phyloP scores from a whole-genome alignment of 257 asterid species.

The Nicotiana undulata region DNA sequence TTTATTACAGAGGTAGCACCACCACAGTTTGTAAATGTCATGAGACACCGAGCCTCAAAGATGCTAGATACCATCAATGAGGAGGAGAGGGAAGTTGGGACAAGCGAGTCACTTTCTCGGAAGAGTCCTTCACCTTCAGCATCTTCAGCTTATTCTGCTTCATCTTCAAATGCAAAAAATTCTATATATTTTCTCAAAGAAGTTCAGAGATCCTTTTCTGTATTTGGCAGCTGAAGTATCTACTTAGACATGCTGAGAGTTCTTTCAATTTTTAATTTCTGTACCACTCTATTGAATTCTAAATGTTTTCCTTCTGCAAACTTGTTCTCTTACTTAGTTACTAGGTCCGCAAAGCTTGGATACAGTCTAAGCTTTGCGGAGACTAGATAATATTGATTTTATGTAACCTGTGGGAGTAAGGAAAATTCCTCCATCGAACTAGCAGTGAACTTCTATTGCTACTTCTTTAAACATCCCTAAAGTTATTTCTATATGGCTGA shows the following conservation, averaged over 20 bases:
- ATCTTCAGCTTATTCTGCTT: not conserved
- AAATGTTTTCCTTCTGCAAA: not conserved
- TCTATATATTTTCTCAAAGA: slow-evolving; percentile 3
- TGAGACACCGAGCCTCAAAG: slow-evolving; percentile 43
- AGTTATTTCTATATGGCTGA: not conserved
- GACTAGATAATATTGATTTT: not conserved
- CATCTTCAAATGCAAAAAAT: not conserved
- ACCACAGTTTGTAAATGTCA: slow-evolving; percentile 40
- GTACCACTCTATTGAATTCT: not conserved
- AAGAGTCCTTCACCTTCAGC: not conserved
- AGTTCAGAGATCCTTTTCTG: slow-evolving; percentile 7
- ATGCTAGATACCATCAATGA: slow-evolving; percentile 62
- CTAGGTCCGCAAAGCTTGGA: not conserved
- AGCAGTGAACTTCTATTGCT: not conserved
- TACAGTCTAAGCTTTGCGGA: not conserved
- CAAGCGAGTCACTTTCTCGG: slow-evolving; percentile 6
- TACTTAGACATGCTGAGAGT: not conserved
- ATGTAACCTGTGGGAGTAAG: not conserved
- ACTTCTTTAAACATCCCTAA: not conserved
- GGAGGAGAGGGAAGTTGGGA: slow-evolving; percentile 44
- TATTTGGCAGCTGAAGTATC: slow-evolving; percentile 4
- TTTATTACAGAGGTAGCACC: slow-evolving; percentile 61
- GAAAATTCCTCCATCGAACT: not conserved
- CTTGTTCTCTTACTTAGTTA: not conserved
- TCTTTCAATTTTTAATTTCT: not conserved